phyloP scores from a whole-genome alignment of 768 basidiomycete genomes.

The Amanita thiersii region DNA sequence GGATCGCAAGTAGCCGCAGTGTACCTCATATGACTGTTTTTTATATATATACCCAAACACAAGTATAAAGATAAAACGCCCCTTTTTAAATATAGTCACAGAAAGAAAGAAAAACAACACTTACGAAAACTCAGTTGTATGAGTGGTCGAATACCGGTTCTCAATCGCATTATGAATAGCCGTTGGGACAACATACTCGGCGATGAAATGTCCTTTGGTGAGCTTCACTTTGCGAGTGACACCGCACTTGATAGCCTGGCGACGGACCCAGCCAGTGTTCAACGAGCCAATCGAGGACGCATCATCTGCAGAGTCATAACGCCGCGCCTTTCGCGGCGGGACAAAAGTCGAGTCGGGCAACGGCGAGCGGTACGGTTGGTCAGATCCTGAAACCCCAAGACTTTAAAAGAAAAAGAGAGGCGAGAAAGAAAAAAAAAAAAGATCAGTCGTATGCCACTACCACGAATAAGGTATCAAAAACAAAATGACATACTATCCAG shows the following conservation, averaged over 20 bases:
- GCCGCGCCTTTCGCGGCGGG: not conserved
- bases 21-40: constrained; percentile 94
- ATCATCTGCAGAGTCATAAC: no score
- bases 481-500: not conserved
- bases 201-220: not conserved
- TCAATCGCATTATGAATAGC: constrained; percentile 81
- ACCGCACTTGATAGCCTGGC: not conserved
- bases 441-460: not conserved
- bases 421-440: not conserved
- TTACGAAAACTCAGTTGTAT: constrained; percentile 87
- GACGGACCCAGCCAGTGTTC: not conserved
- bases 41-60: no score
- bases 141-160: constrained; percentile 61
- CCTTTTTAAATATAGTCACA: not conserved
- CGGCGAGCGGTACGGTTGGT: constrained; percentile 6
- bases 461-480: not conserved
- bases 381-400: constrained; percentile 1
- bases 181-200: constrained; percentile 72
- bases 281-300: not conserved
- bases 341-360: constrained; percentile 1
- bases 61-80: no score
- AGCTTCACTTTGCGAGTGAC: not conserved
- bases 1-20: constrained; percentile 92
- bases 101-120: constrained; percentile 19
- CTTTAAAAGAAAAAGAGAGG: not conserved